Conservation (phyloP, 345 rosid genomes). For the Xanthoceras sorbifolium region DNA sequence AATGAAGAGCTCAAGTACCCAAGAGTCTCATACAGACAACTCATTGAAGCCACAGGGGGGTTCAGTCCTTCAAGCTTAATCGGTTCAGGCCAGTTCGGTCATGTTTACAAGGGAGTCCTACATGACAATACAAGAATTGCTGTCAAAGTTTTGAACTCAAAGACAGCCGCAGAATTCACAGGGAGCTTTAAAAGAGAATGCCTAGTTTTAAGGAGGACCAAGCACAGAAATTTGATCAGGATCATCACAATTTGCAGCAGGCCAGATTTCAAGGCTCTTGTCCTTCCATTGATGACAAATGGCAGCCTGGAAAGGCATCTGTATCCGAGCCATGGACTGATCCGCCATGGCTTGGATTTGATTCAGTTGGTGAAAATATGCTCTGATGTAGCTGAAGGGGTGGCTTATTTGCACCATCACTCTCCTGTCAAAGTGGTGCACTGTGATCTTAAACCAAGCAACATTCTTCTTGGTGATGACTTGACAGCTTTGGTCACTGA, state of each 20-base stretch:
- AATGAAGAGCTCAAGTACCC: slow-evolving; percentile 53
- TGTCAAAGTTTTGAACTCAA: slow-evolving; percentile 71
- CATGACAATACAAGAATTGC: slow-evolving; percentile 73
- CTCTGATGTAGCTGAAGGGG: slow-evolving; percentile 80
- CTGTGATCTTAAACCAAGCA: slow-evolving; percentile 96
- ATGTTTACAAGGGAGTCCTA: slow-evolving; percentile 83
- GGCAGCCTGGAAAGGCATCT: slow-evolving; percentile 85
- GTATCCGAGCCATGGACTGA: slow-evolving; percentile 49
- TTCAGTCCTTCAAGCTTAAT: slow-evolving; percentile 66
- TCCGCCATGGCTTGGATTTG: slow-evolving; percentile 43
- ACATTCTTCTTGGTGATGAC: slow-evolving; percentile 82
- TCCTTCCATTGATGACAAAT: slow-evolving; percentile 83
- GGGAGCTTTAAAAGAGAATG: slow-evolving; percentile 85
- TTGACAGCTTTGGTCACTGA: slow-evolving; percentile 90
- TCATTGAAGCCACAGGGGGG: slow-evolving; percentile 78
- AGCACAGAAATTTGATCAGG: slow-evolving; percentile 83
- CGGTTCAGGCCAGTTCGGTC: slow-evolving; percentile 86
- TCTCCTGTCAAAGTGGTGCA: slow-evolving; percentile 88
- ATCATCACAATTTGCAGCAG: slow-evolving; percentile 84
- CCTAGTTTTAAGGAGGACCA: slow-evolving; percentile 65
- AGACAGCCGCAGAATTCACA: slow-evolving; percentile 47
- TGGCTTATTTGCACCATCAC: slow-evolving; percentile 81
- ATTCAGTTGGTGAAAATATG: slow-evolving; percentile 73
- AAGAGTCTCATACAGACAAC: slow-evolving; percentile 67
- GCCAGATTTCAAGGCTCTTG: slow-evolving; percentile 86